These are phyloP conservation scores for Tetrapyrgos nigripes DNA, from an alignment of 1,284 basidiomycete species.

Conservation along the genomic window DNA sequence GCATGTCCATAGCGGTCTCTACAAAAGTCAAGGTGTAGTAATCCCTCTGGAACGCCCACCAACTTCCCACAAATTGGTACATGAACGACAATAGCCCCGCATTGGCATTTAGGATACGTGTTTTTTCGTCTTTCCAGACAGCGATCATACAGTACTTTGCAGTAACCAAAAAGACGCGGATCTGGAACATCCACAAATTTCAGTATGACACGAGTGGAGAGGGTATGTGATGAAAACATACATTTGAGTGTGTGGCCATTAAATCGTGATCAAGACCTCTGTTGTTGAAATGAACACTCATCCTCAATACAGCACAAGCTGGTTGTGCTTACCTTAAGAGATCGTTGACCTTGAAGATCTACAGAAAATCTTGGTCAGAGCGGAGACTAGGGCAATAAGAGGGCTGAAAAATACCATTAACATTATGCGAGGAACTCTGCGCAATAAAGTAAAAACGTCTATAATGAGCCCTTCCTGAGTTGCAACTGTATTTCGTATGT, in stretches of 20 bases:
- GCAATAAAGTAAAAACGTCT: slow-evolving; percentile 85
- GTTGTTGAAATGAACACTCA: slow-evolving; percentile 12
- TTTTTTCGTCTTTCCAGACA: slow-evolving; percentile 84
- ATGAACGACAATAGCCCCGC: slow-evolving; percentile 61
- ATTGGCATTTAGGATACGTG: slow-evolving; percentile 51
- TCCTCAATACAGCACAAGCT: not conserved
- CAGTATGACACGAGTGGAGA: not conserved
- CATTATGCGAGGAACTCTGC: slow-evolving; percentile 84
- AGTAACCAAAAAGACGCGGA: slow-evolving; percentile 90
- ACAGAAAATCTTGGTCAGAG: not conserved
- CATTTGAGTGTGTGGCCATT: slow-evolving; percentile 78
- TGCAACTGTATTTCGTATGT: slow-evolving; percentile 82
- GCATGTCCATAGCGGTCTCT: slow-evolving; percentile 72
- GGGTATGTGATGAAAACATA: slow-evolving; percentile 31
- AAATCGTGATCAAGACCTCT: slow-evolving; percentile 77
- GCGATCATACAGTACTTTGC: slow-evolving; percentile 90
- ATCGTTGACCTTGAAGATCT: slow-evolving; percentile 58
- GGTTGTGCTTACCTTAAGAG: slow-evolving; percentile 65
- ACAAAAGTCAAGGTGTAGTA: slow-evolving; percentile 57
- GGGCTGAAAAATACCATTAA: slow-evolving; percentile 68
- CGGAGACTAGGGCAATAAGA: slow-evolving; percentile 31
- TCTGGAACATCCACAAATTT: slow-evolving; percentile 42
- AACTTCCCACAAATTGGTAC: slow-evolving; percentile 61
- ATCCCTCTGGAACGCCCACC: slow-evolving; percentile 69
- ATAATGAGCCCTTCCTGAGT: slow-evolving; percentile 81